Base-by-base conservation (phyloP, 352 stramenopile species). In the Phytophthora ramorum region DNA sequence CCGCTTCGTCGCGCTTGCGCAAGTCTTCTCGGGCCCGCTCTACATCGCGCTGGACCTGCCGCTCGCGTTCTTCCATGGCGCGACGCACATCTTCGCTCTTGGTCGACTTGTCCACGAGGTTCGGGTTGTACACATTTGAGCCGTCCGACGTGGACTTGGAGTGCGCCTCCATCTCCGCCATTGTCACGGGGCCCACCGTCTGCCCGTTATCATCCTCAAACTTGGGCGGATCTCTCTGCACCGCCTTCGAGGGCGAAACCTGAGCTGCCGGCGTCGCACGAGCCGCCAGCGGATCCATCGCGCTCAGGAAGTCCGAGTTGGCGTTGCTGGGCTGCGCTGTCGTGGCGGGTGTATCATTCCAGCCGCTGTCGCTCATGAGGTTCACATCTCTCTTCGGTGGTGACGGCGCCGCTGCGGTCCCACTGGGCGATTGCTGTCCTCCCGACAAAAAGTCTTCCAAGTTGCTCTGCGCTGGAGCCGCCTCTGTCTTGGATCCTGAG, bases 81-180 rank as follows among this genome's bases (percentile, higher is more conserved):
- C 82, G 85, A 16, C 85, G 85, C 14, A 95, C 87, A 41, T 83
- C 63, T 1, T 85, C 82, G 22, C 82, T 87, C 63, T 95, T 95
- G 12, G 84, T 91, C 24, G 85, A 85, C 63, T 94, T 93, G 71
- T 95, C 87, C 52, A 95, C 81, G 14, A 92, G 66, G 19, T 83
- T 89, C n/a, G 87, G 71, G 53, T 95, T 94, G 76, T 94, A 95
- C 58, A 95, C 85, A 54, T 93, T 92, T 13, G 87, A 90, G 30
- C 87, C 87, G 56, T 95, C 87, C 6, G 83, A 84, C 20, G 85
- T 87, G 2, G 81, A 85, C 24, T 79, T 80, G 4, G 71, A 66
- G 54, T 85, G 81, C 59, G 81, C 77, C 52, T 93, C 56, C 85
- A 95, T 95, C 65, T 95, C 87, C 17, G 85, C 85, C 73, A 94